Conservation (phyloP, 768 basidiomycete species). For the Podaxis sp. region DNA sequence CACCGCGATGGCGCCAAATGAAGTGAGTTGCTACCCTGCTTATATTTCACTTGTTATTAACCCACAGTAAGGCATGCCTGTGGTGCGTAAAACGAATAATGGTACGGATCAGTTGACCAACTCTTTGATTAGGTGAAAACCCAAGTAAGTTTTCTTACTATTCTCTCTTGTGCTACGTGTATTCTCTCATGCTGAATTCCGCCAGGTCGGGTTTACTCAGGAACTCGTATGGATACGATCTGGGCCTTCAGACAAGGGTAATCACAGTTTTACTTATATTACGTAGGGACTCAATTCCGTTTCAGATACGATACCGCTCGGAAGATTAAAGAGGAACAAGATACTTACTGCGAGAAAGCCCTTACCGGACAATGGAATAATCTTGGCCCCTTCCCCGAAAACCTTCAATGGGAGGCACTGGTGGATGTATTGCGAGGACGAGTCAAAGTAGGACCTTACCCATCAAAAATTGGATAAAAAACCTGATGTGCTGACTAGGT, state of each 20-base stretch:
- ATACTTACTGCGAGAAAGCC: constrained; percentile 58
- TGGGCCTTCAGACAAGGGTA: constrained; percentile 66
- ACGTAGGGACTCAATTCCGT: constrained; percentile 21
- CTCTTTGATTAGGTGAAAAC: constrained; percentile 46
- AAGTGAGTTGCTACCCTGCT: constrained; percentile 43
- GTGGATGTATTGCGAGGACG: constrained; percentile 77
- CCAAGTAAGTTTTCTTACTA: constrained; percentile 41
- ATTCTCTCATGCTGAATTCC: constrained; percentile 1
- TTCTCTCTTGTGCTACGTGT: constrained; percentile 8
- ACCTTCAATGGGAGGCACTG: constrained; percentile 72
- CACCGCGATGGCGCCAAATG: constrained; percentile 69
- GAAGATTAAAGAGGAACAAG: constrained; percentile 62
- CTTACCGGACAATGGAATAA: constrained; percentile 45
- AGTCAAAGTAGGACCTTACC: constrained; percentile 50
- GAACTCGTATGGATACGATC: constrained; percentile 62
- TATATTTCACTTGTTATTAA: background rate
- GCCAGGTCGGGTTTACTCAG: constrained; percentile 44
- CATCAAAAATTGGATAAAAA: background rate
- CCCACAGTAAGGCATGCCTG: constrained; percentile 42
- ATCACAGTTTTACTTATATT: constrained; percentile 18
- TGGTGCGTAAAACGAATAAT: constrained; percentile 29
- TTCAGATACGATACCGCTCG: constrained; percentile 60
- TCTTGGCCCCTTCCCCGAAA: constrained; percentile 59
- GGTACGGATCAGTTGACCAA: background rate
- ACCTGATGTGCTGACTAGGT: constrained; percentile 32